Percentiles rank a stretch among this genome's conserved stretches.
Conservation (phyloP, 345 rosid species). For the Geranium rotundifolium region DNA sequence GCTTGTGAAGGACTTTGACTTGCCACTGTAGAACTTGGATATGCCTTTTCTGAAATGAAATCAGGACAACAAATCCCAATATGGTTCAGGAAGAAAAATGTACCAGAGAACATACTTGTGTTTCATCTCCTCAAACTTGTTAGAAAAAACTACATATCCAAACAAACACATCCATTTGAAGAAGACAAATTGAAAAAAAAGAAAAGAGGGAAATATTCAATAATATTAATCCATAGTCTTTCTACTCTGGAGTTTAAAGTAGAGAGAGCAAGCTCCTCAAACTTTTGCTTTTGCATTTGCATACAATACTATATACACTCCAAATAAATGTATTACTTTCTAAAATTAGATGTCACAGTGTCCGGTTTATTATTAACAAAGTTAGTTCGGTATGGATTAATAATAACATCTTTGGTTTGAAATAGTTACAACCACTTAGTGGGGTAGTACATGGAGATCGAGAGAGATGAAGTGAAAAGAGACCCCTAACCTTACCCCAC, state of each 20-base stretch:
- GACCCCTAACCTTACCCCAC: no score
- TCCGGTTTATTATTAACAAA: no score
- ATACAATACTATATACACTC: no score
- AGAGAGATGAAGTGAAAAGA: no score
- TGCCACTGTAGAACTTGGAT: conserved; percentile 1
- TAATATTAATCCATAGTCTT: background rate
- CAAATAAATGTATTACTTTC: no score
- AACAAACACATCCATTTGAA: background rate
- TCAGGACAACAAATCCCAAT: background rate
- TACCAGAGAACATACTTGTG: background rate
- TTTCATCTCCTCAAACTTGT: background rate
- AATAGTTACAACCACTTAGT: no score
- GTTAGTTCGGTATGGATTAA: no score
- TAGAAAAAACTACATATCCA: no score
- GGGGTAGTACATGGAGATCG: no score
- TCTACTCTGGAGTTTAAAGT: background rate
- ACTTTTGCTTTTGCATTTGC: background rate
- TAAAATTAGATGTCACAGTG: no score
- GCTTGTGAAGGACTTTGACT: conserved; percentile 3
- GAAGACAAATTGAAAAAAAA: no score
- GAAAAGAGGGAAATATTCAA: background rate
- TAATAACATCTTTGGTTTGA: no score
- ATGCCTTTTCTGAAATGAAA: conserved; percentile 1
- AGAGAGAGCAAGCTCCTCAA: background rate
- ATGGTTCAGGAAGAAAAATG: background rate